Conservation (phyloP, 352 stramenopile species). For the Plasmopara halstedii region DNA sequence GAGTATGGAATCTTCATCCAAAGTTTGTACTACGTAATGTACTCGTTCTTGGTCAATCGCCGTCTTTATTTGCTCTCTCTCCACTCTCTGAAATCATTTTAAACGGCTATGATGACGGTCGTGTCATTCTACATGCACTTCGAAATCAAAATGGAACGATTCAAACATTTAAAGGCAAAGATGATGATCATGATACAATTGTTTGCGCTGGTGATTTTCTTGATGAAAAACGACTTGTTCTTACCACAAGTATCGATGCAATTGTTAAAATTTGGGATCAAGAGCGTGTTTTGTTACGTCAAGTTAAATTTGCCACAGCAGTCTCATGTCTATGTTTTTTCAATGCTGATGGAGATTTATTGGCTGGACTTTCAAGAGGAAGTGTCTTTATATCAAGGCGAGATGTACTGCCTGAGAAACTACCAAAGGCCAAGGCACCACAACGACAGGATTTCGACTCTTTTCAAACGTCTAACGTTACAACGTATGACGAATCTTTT, state of each 20-base stretch:
- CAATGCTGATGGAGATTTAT: constrained; percentile 48
- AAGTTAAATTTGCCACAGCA: constrained; percentile 49
- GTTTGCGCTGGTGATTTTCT: constrained; percentile 57
- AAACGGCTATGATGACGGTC: constrained; percentile 54
- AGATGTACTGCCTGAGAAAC: constrained; percentile 50
- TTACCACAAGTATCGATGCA: constrained; percentile 63
- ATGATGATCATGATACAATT: constrained; percentile 53
- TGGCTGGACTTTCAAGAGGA: constrained; percentile 41
- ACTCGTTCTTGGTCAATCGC: constrained; percentile 37
- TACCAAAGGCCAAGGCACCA: constrained; percentile 11
- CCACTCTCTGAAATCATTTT: constrained; percentile 47
- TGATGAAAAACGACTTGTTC: constrained; percentile 40
- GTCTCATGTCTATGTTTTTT: constrained; percentile 64
- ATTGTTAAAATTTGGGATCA: constrained; percentile 71
- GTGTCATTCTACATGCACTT: constrained; percentile 41
- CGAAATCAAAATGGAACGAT: constrained; percentile 24
- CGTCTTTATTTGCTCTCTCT: constrained; percentile 45
- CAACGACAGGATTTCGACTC: constrained; percentile 3
- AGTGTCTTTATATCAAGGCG: constrained; percentile 53
- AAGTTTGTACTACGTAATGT: constrained; percentile 44
- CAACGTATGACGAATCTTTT: constrained; percentile 1
- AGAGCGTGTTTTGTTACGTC: constrained; percentile 40
- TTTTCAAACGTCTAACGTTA: neutral
- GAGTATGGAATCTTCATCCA: constrained; percentile 55
- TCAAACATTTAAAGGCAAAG: constrained; percentile 23